These are phyloP conservation scores for Gleditsia sinensis DNA, from an alignment of 306 rosid genomes.

Conservation along the genomic window DNA sequence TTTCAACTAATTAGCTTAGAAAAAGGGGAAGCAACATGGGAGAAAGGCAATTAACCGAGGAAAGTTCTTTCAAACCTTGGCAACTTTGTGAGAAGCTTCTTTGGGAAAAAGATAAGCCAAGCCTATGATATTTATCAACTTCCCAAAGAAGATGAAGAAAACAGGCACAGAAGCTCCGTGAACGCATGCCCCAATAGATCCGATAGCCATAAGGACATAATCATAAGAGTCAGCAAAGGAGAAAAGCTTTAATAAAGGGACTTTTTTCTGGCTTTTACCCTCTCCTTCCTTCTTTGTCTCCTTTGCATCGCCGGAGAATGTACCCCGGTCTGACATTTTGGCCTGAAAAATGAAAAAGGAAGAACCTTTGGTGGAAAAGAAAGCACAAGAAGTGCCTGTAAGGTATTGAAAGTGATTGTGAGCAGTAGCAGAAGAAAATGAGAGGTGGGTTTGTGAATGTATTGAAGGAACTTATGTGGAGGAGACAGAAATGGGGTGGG, in stretches of 20 bases:
- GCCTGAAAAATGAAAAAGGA: constrained; percentile 13
- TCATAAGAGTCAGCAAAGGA: constrained; percentile 84
- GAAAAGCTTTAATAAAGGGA: constrained; percentile 66
- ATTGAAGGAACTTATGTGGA: constrained; percentile 36
- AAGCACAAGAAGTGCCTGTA: constrained; percentile 21
- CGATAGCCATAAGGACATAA: constrained; percentile 64
- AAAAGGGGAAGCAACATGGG: neutral
- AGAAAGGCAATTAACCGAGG: neutral
- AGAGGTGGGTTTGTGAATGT: constrained; percentile 33
- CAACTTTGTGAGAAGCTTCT: constrained; percentile 91
- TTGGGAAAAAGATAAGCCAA: constrained; percentile 89
- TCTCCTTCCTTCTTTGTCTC: constrained; percentile 20
- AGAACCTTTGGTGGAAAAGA: neutral
- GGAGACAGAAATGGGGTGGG: constrained; percentile 27
- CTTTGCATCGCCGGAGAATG: constrained; percentile 40
- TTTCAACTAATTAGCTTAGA: neutral
- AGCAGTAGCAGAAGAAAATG: constrained; percentile 6
- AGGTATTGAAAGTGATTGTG: neutral
- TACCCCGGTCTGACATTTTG: constrained; percentile 43
- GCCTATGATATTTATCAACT: constrained; percentile 82
- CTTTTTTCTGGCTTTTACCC: constrained; percentile 47
- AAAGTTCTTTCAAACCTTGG: constrained; percentile 74
- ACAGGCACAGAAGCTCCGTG: constrained; percentile 98
- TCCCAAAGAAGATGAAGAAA: constrained; percentile 91
- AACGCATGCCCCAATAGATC: constrained; percentile 80